Conservation (phyloP, 2,329 filamentous ascomycete species). For the Ophiobolus disseminans region DNA sequence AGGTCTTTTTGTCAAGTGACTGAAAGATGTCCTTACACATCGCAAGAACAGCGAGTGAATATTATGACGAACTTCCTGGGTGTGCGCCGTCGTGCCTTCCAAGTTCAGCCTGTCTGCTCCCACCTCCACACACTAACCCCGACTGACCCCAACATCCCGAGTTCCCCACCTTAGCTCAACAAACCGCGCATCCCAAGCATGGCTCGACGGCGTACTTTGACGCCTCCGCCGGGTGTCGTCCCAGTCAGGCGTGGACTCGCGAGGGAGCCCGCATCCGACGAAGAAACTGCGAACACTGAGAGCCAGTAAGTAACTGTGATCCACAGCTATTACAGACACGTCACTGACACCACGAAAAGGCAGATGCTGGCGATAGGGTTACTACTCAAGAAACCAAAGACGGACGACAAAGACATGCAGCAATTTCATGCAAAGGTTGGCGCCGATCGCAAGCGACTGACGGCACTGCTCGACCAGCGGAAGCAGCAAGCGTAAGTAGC, state of each 20-base stretch:
- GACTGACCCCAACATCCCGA: no score
- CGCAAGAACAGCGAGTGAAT: no score
- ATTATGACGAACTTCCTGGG: no score
- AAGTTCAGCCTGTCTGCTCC: no score
- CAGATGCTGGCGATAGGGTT: slow-evolving; percentile 26
- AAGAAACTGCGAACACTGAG: slow-evolving; percentile 20
- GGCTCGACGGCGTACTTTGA: slow-evolving; percentile 18
- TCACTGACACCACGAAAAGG: slow-evolving; percentile 18
- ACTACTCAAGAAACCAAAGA: slow-evolving; percentile 27
- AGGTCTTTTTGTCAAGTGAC: no score
- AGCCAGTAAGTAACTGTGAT: slow-evolving; percentile 33
- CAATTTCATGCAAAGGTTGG: slow-evolving; percentile 28
- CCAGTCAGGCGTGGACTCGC: slow-evolving; percentile 2
- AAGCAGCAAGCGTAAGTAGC: slow-evolving; percentile 28
- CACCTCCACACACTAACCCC: no score
- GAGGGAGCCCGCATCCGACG: slow-evolving; percentile 9
- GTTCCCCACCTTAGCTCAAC: no score
- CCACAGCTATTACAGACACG: background rate
- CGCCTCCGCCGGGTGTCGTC: background rate
- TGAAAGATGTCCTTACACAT: no score
- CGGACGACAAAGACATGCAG: slow-evolving; percentile 29
- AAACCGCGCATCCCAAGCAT: slow-evolving; percentile 11
- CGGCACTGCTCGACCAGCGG: slow-evolving; percentile 25
- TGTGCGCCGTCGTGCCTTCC: no score
- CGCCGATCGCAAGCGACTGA: slow-evolving; percentile 23